Conservation (phyloP, 2,329 filamentous ascomycete species). For the Sclerotinia trifoliorum region DNA sequence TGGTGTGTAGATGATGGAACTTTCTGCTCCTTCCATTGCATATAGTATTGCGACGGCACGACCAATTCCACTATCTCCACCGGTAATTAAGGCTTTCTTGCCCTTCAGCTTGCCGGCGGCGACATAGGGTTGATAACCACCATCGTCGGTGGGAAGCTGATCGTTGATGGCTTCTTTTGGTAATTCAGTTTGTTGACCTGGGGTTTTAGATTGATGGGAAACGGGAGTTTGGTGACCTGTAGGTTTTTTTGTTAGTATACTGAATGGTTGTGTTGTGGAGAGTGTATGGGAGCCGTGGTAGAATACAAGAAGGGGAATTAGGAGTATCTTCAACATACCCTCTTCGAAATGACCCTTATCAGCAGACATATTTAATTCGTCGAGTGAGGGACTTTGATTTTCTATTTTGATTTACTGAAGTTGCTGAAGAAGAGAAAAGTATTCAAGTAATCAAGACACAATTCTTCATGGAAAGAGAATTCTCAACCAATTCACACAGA, state of each 20-base stretch:
- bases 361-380: conserved; percentile 35
- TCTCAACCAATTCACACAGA: conserved; percentile 33
- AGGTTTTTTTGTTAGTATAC: background rate
- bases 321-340: conserved; percentile 33
- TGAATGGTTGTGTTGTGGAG: background rate
- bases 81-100: conserved; percentile 76
- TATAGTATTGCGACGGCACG: conserved; percentile 73
- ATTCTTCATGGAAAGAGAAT: conserved; percentile 30
- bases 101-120: conserved; percentile 73
- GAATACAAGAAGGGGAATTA: background rate
- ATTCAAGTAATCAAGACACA: background rate
- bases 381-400: conserved; percentile 24
- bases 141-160: conserved; percentile 65
- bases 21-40: conserved; percentile 76
- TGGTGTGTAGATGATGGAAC: conserved; percentile 70
- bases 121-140: conserved; percentile 68
- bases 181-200: conserved; percentile 53
- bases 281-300: background rate
- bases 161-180: conserved; percentile 47
- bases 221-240: conserved; percentile 52
- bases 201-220: conserved; percentile 51
- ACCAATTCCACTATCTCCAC: conserved; percentile 78
- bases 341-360: conserved; percentile 40
- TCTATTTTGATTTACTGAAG: background rate
- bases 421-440: background rate